A percentile compares a stretch with the other conserved stretches of the same genome.
These are phyloP conservation scores for Teratosphaeria viscida DNA, from an alignment of 2,329 filamentous ascomycete genomes.

Conservation along the genomic window DNA sequence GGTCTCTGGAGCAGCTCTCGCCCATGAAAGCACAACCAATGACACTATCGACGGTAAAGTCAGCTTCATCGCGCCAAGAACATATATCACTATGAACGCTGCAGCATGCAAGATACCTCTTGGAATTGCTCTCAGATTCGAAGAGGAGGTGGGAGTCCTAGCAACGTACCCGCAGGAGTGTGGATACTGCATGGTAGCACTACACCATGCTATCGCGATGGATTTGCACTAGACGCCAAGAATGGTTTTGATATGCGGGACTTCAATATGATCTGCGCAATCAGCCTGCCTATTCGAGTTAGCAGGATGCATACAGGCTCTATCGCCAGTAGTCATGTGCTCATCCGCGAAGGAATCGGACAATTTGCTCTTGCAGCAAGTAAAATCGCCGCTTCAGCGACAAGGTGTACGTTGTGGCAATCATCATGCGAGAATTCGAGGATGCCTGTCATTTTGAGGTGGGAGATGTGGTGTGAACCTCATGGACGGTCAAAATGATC, in stretches of 20 bases:
- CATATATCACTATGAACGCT: neutral
- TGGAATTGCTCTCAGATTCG: too few species aligned
- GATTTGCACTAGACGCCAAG: neutral
- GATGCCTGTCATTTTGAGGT: too few species aligned
- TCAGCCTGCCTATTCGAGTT: neutral
- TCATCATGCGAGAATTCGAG: too few species aligned
- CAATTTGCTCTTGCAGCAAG: too few species aligned
- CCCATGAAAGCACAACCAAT: neutral
- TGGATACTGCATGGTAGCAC: neutral
- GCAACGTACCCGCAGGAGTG: neutral
- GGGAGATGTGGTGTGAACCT: too few species aligned
- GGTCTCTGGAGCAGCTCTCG: slow-evolving; percentile 2
- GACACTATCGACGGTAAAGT: neutral
- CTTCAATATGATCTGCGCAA: neutral
- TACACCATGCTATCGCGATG: neutral
- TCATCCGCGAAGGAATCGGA: too few species aligned
- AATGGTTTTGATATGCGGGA: neutral
- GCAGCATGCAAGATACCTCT: too few species aligned
- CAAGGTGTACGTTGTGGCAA: too few species aligned
- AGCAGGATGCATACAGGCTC: neutral
- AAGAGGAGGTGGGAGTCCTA: too few species aligned
- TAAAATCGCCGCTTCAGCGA: too few species aligned
- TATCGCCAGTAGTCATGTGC: too few species aligned
- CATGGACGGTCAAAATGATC: too few species aligned
- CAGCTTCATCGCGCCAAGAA: neutral